Percentiles rank a stretch among this genome's conserved stretches.
Evolutionary conservation across 2,329 filamentous ascomycete genomes (phyloP).

Genomic region (Curvularia eragrostidis): DNA sequence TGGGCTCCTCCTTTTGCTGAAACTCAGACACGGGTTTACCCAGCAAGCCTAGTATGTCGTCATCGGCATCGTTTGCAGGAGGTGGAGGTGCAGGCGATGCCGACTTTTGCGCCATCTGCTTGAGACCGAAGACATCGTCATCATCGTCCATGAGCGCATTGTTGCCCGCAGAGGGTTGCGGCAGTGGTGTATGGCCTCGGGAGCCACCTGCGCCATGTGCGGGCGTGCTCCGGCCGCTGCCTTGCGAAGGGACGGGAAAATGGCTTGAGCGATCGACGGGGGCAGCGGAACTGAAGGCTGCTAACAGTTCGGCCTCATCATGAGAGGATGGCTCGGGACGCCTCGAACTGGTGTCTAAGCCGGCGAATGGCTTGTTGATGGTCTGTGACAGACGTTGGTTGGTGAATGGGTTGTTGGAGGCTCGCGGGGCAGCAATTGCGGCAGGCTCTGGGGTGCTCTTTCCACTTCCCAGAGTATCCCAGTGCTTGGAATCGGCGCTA

Average conservation of each 20-base stretch:
- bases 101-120: conserved; percentile 61
- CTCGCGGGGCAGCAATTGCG: conserved; percentile 32
- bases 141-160: conserved; percentile 63
- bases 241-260: conserved; percentile 57
- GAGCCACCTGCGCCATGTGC: conserved; percentile 37
- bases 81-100: conserved; percentile 31
- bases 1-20: conserved; percentile 38
- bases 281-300: conserved; percentile 66
- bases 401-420: conserved; percentile 30
- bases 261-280: conserved; percentile 66
- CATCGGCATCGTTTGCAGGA: conserved; percentile 49
- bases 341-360: conserved; percentile 40
- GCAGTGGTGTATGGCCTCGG: conserved; percentile 37
- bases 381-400: conserved; percentile 41
- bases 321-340: conserved; percentile 36
- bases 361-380: conserved; percentile 51
- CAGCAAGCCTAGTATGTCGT: conserved; percentile 69
- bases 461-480: conserved; percentile 71
- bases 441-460: conserved; percentile 57
- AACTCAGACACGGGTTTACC: conserved; percentile 65
- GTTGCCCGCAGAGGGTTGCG: conserved; percentile 24
- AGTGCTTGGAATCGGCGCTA: conserved; percentile 69
- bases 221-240: conserved; percentile 54
- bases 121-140: conserved; percentile 88
- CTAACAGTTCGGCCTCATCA: conserved; percentile 65